Base-by-base conservation (phyloP, 257 asterid genomes). In the Fraxinus anomala region DNA sequence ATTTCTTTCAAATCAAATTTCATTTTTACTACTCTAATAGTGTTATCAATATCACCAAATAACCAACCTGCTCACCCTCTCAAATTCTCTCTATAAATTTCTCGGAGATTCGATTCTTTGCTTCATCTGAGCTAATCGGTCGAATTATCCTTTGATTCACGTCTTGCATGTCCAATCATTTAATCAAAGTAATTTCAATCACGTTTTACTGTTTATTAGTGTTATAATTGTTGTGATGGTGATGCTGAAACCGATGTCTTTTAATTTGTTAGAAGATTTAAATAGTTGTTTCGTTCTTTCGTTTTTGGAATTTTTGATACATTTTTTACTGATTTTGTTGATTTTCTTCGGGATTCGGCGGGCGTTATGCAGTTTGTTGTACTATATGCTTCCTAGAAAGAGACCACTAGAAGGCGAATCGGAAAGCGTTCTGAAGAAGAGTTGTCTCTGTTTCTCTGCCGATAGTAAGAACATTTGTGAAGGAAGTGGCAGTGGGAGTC, bases 381-480 rank as follows among this genome's bases (percentile, higher is more conserved):
- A 85, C 98, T 93, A 84, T 91, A 94, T 93, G 99, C 98, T 93
- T 93, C 97, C 97, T 86, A 88, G 91, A 80, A 93, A 95, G 96
- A 93, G 97, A 91, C 83, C 90, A 78, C 93, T 84, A 86, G 97
- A 91, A 91, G 98, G 92, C 75, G 93, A 83, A 83, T 84, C 81
- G 17, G 88, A 81, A 66, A 87, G 78, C 80, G 75, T 78, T 61
- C 68, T 80, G 44, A 89, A 93, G 92, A 93, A 86, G 94, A 86
- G 66, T 79, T 85, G 87, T 71, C 80, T 82, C 81, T 81, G 87
- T 70, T 77, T 84, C 65, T 81, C 85, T 72, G 68, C 84, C 70
- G 75, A 82, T 81, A 13, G 40, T n/a, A 72, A 71, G 75, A 77
- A 37, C 19, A 30, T 42, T 26, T 26, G 69, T 13, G 69, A 24